These are phyloP conservation scores for Apiospora saccharicola DNA, from an alignment of 2,329 filamentous ascomycete species.

Conservation along the genomic window DNA sequence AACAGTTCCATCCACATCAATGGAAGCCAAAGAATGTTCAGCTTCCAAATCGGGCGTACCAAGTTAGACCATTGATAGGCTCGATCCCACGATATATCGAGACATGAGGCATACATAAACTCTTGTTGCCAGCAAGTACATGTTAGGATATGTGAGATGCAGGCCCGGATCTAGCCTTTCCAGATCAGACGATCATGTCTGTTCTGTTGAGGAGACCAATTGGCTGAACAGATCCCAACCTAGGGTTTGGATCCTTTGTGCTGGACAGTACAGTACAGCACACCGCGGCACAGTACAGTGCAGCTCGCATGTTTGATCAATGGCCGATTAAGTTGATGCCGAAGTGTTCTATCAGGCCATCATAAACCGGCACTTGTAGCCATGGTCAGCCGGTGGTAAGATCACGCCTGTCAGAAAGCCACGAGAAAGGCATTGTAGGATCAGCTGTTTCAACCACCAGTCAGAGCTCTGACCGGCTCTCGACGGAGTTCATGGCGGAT, in stretches of 20 bases:
- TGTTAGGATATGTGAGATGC: slow-evolving; percentile 8
- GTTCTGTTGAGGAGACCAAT: neutral
- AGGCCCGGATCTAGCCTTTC: slow-evolving; percentile 17
- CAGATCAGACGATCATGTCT: slow-evolving; percentile 13
- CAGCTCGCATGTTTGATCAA: slow-evolving; percentile 4
- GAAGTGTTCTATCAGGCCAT: neutral
- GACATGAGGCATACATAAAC: neutral
- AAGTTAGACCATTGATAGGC: slow-evolving; percentile 10
- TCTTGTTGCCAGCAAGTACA: slow-evolving; percentile 3
- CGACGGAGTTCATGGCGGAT: neutral
- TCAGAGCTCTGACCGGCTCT: neutral
- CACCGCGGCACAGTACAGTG: neutral
- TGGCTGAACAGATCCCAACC: neutral
- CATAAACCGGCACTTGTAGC: neutral
- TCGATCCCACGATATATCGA: slow-evolving; percentile 11
- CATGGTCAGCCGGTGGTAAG: neutral
- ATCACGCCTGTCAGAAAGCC: slow-evolving; percentile 1
- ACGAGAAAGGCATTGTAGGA: neutral
- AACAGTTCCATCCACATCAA: neutral
- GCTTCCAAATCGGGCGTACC: slow-evolving; percentile 5
- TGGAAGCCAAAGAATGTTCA: neutral
- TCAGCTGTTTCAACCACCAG: neutral
- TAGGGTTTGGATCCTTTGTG: slow-evolving; percentile 1
- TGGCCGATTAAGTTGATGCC: slow-evolving; percentile 1
- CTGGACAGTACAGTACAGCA: neutral